These are phyloP conservation scores for Gossypium longicalyx DNA, from an alignment of 345 rosid genomes.

Conservation along the genomic window DNA sequence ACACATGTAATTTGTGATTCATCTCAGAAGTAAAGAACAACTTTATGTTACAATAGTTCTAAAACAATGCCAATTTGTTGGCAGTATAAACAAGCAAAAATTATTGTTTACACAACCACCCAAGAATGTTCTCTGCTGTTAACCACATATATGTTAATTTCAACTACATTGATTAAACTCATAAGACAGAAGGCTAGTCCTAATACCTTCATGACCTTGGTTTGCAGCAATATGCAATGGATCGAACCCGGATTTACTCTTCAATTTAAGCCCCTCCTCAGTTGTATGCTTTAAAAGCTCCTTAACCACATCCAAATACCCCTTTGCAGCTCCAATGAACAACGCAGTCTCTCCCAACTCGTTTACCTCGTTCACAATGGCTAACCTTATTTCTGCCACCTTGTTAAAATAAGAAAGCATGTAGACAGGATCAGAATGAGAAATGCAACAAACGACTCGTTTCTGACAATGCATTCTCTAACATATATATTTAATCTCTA, in stretches of 20 bases:
- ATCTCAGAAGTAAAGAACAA: too few relatives aligned
- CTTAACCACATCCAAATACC: slow-evolving; percentile 68
- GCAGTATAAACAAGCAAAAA: neutral
- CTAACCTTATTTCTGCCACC: slow-evolving; percentile 68
- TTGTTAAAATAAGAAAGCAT: slow-evolving; percentile 9
- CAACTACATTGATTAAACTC: too few relatives aligned
- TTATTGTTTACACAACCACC: too few relatives aligned
- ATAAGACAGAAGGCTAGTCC: neutral
- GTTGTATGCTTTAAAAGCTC: slow-evolving; percentile 61
- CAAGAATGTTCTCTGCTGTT: too few relatives aligned
- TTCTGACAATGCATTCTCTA: neutral
- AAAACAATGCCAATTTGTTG: too few relatives aligned
- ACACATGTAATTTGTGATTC: neutral
- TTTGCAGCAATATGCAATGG: slow-evolving; percentile 81
- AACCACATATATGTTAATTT: too few relatives aligned
- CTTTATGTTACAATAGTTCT: too few relatives aligned
- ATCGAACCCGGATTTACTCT: slow-evolving; percentile 67
- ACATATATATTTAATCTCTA: too few relatives aligned
- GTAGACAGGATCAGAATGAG: neutral
- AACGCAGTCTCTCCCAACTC: slow-evolving; percentile 93
- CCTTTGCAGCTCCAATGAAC: slow-evolving; percentile 79
- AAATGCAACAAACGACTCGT: too few relatives aligned
- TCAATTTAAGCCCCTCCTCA: slow-evolving; percentile 53
- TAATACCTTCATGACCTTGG: slow-evolving; percentile 75
- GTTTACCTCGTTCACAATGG: slow-evolving; percentile 84